Percentiles rank a stretch among this genome's conserved stretches.
These are phyloP conservation scores for Symmetrospora coprosmae DNA, from an alignment of 768 basidiomycete genomes.

Conservation along the genomic window DNA sequence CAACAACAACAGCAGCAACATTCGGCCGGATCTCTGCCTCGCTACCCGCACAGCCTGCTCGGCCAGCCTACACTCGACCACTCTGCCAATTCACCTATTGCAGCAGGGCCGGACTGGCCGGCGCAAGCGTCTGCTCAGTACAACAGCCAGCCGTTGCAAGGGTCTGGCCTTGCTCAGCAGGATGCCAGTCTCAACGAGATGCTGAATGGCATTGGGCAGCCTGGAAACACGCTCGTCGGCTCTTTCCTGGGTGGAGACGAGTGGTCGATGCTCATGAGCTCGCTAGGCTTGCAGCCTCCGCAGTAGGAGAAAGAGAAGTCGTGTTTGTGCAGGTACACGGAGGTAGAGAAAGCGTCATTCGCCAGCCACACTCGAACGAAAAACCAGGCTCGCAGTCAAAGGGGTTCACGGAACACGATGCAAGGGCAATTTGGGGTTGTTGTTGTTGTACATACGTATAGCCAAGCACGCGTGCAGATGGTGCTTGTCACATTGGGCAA, in stretches of 20 bases:
- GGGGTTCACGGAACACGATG: no score
- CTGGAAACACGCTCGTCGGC: slow-evolving; percentile 15
- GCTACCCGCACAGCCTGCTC: slow-evolving; percentile 3
- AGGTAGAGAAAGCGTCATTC: no score
- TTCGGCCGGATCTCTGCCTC: background rate
- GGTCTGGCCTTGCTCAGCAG: background rate
- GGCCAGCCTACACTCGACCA: slow-evolving; percentile 12
- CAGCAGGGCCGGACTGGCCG: background rate
- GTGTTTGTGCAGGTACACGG: no score
- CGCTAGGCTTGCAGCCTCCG: background rate
- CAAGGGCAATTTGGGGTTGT: no score
- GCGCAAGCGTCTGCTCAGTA: background rate
- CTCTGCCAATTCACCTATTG: slow-evolving; percentile 8
- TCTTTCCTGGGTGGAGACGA: slow-evolving; percentile 20
- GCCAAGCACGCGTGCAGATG: no score
- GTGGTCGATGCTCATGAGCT: slow-evolving; percentile 18
- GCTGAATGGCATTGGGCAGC: slow-evolving; percentile 16
- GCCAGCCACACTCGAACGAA: no score
- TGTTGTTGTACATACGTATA: no score
- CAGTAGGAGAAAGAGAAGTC: no score
- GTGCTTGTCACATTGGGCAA: no score
- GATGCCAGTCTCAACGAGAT: slow-evolving; percentile 6
- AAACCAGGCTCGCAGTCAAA: no score
- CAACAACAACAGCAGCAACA: background rate
- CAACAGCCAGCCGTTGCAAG: background rate